Evolutionary conservation across 2,329 filamentous ascomycete genomes (phyloP), one percentile per base, ranked within the genome.

Genomic region (Colletotrichum kahawae): DNA sequence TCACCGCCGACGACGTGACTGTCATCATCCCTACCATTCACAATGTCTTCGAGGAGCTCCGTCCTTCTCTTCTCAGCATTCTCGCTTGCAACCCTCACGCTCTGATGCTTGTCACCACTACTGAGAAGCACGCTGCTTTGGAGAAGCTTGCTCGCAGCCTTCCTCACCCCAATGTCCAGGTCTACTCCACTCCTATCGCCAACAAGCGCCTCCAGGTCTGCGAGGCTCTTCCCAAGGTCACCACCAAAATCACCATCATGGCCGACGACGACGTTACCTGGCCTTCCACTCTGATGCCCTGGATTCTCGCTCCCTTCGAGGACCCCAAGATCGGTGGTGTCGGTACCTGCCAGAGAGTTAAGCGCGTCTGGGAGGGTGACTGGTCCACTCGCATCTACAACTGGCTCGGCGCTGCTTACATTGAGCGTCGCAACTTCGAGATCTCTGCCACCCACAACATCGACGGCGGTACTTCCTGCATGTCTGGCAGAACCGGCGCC

Each of bases 121-220:
- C 94, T 78, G 92, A 94, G 82, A 97, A 97, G 84, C 88, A 93
- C 77, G 89, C 91, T 76, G 92, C 90, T 68, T 90, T 96, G 24
- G 86, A 93, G 80, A 87, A 88, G 77, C 92, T 97, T 83, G 92
- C 91, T 24, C 89, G 91, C 76, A 91, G 92, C 29, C 84, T 93
- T 43, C 82, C 83, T 57, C 85, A 87, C 71, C 89, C 91, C 73
- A 92, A 91, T 77, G 92, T 98, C 78, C 90, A 92, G 71, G 92
- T 98, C 57, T 88, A 96, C 78, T 93, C 91, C 77, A 94, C 95
- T 34, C 89, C 91, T 76, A 96, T 98, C 82, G 95, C 96, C 79
- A 98, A 98, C 87, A 98, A 98, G 88, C 94, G 96, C 70, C 92
- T 96, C 24, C 96, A 98, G 84, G 95, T 98, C 82, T 97, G 95